Evolutionary conservation across 1,139 yeast species (phyloP).

Genomic region (Geotrichum histeridarum): DNA sequence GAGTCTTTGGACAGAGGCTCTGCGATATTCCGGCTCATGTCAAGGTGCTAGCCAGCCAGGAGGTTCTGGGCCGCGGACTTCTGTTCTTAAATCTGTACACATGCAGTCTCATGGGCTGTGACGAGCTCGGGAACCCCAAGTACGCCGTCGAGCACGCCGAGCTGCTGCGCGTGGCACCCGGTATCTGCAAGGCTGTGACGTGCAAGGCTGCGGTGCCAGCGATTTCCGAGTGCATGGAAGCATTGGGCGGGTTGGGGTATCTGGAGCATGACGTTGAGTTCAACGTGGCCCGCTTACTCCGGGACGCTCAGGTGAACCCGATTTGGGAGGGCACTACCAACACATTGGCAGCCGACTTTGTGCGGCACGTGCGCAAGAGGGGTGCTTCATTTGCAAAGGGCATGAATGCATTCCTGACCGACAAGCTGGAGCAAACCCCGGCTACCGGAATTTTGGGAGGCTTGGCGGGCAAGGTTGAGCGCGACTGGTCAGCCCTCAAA

Average conservation of each 20-base stretch:
- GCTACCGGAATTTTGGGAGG: background rate
- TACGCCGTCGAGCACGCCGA: background rate
- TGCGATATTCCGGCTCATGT: constrained; percentile 30
- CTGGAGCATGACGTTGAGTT: constrained; percentile 32
- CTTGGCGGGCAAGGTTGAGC: background rate
- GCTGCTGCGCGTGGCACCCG: constrained; percentile 31
- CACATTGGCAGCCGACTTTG: constrained; percentile 32
- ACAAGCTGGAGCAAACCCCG: constrained; percentile 7
- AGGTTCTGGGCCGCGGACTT: constrained; percentile 27
- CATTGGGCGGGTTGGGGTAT: constrained; percentile 36
- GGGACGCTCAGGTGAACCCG: constrained; percentile 35
- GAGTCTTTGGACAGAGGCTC: constrained; percentile 30
- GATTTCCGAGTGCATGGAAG: constrained; percentile 36
- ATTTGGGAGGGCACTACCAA: constrained; percentile 39
- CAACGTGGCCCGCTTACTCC: constrained; percentile 30
- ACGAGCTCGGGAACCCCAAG: constrained; percentile 22
- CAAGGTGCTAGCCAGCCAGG: constrained; percentile 28
- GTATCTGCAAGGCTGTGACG: constrained; percentile 30
- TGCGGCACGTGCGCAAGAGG: constrained; percentile 24
- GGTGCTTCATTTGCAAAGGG: constrained; percentile 21
- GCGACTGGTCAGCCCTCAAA: constrained; percentile 10
- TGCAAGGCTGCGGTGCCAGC: constrained; percentile 31
- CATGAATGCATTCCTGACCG: constrained; percentile 19
- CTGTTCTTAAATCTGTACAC: constrained; percentile 28
- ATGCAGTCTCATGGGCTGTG: constrained; percentile 31